Evolutionary conservation across 805 yeast genomes (phyloP).

Genomic region (Suhomyces xylopsoci): DNA sequence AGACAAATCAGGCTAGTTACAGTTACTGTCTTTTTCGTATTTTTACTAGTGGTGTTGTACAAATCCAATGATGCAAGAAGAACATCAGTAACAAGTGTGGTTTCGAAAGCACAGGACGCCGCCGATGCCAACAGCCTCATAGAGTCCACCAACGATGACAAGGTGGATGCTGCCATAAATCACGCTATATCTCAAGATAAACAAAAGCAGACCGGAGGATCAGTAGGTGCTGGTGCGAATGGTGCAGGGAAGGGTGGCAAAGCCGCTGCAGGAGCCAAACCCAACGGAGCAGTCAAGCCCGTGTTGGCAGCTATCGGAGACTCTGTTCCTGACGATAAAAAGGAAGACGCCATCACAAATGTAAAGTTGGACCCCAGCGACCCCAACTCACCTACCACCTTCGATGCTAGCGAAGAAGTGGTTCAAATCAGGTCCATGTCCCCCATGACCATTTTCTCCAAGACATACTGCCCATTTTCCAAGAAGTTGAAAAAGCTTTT

Average conservation of each 20-base stretch:
- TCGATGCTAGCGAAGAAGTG: conserved; percentile 42
- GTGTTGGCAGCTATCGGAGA: not conserved
- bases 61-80: not conserved
- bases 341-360: conserved; percentile 6
- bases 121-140: conserved; percentile 20
- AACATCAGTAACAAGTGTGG: not conserved
- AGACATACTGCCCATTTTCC: conserved; percentile 71
- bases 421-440: conserved; percentile 54
- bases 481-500: conserved; percentile 66
- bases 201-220: conserved; percentile 8
- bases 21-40: conserved; percentile 1
- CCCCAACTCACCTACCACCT: conserved; percentile 9
- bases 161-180: conserved; percentile 40
- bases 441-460: conserved; percentile 63
- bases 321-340: conserved; percentile 6
- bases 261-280: conserved; percentile 8
- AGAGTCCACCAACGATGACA: conserved; percentile 34
- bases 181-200: conserved; percentile 23
- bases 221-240: conserved; percentile 1
- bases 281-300: conserved; percentile 2
- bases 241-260: conserved; percentile 8
- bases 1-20: conserved; percentile 8
- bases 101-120: not conserved
- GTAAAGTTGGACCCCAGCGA: conserved; percentile 1
- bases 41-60: conserved; percentile 6